Conservation (phyloP, 1,284 basidiomycete genomes). For the Stygiomarasmius scandens region DNA sequence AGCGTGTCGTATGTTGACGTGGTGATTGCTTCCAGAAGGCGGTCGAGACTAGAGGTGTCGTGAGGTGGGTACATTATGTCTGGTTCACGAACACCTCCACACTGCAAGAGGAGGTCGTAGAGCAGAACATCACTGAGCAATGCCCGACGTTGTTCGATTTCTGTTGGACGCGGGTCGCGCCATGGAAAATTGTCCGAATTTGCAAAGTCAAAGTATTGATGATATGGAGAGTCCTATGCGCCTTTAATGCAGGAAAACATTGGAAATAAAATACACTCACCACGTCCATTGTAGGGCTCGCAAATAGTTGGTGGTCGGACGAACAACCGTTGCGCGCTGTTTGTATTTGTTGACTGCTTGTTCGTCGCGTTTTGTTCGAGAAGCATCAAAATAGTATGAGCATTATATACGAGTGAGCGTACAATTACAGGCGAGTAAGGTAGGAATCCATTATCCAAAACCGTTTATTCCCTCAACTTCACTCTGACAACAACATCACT, state of each 20-base stretch:
- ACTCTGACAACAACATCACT: slow-evolving; percentile 4
- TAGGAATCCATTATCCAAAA: no score
- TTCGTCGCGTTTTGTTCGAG: no score
- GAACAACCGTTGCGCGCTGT: no score
- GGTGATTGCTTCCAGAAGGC: slow-evolving; percentile 62
- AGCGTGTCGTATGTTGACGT: slow-evolving; percentile 66
- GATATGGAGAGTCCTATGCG: no score
- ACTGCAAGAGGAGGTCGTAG: slow-evolving; percentile 70
- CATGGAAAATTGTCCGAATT: slow-evolving; percentile 50
- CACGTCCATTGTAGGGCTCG: no score
- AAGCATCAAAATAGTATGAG: no score
- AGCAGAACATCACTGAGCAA: slow-evolving; percentile 65
- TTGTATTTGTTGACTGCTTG: no score
- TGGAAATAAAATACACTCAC: no score
- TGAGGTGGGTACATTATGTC: slow-evolving; percentile 67
- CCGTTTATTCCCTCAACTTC: neutral
- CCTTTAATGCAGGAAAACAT: no score
- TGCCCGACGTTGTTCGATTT: slow-evolving; percentile 65
- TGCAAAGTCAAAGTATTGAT: slow-evolving; percentile 41
- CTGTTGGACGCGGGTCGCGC: slow-evolving; percentile 45
- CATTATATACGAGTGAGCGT: no score
- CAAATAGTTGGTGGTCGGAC: no score
- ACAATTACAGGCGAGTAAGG: no score
- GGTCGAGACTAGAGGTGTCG: slow-evolving; percentile 52
- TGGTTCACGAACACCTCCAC: slow-evolving; percentile 62